phyloP scores from a whole-genome alignment of 2,329 filamentous ascomycete species.

The Geosmithia putterillii region DNA sequence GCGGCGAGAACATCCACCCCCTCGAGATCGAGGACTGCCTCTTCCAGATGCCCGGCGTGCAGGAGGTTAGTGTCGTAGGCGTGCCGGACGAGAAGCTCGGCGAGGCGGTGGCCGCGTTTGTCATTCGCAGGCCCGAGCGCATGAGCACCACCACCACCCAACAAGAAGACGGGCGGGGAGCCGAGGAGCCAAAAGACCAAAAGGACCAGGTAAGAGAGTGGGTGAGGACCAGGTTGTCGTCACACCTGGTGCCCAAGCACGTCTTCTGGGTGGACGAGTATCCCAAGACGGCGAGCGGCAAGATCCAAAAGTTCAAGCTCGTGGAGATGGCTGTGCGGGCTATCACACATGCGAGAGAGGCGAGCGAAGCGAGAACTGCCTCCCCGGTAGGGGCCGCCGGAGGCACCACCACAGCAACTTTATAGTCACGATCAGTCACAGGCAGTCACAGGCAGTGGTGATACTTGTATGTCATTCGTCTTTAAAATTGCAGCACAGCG shows the following conservation, averaged over 20 bases:
- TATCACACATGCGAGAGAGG: no score
- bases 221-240: conserved; percentile 56
- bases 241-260: conserved; percentile 75
- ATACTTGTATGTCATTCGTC: no score
- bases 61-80: conserved; percentile 73
- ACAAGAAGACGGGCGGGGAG: background rate
- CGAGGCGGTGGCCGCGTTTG: conserved; percentile 76
- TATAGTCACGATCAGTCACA: no score
- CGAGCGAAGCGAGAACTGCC: no score
- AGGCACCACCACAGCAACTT: no score
- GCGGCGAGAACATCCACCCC: conserved; percentile 92
- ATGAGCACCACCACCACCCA: conserved; percentile 12
- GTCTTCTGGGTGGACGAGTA: conserved; percentile 81
- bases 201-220: conserved; percentile 44
- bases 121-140: conserved; percentile 34
- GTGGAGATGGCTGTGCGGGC: conserved; percentile 60
- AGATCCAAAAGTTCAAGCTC: conserved; percentile 91
- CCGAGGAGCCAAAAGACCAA: conserved; percentile 8
- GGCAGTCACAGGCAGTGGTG: no score
- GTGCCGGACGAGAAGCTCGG: conserved; percentile 73
- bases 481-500: no score
- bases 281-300: conserved; percentile 91
- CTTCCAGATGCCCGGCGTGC: conserved; percentile 56
- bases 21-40: conserved; percentile 86
- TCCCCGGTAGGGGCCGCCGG: no score